A percentile compares a stretch with the other conserved stretches of the same genome.
Conservation (phyloP, 768 basidiomycete genomes). For the Suillus ampliporus region DNA sequence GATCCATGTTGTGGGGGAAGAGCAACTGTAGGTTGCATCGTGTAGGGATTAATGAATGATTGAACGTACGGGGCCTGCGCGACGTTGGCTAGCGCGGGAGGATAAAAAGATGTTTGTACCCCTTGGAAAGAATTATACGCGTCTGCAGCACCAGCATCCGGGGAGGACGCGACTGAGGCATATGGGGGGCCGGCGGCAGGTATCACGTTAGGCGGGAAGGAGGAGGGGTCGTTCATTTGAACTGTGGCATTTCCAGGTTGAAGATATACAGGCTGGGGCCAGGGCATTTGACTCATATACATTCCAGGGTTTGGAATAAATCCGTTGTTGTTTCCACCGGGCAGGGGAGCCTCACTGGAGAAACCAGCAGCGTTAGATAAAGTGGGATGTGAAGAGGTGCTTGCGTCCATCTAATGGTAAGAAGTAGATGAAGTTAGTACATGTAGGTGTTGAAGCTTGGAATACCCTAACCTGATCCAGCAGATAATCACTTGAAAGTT, state of each 20-base stretch:
- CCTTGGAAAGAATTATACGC: background rate
- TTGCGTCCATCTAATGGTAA: background rate
- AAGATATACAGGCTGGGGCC: background rate
- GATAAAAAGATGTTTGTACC: background rate
- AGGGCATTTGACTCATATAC: background rate
- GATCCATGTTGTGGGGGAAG: no score
- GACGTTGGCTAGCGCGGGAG: no score
- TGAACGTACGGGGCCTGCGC: background rate
- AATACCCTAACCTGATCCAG: background rate
- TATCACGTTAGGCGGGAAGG: background rate
- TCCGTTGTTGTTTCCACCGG: background rate
- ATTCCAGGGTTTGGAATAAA: background rate
- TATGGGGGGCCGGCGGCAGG: background rate
- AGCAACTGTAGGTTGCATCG: no score
- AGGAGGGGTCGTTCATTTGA: background rate
- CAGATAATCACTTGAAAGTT: background rate
- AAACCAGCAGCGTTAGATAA: background rate
- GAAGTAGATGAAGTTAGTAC: no score
- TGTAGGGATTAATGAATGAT: background rate
- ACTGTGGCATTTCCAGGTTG: background rate
- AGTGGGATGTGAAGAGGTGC: background rate
- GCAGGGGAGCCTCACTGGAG: background rate
- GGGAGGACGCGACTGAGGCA: background rate
- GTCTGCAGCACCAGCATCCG: background rate
- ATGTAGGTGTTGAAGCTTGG: background rate